Conservation (phyloP, 768 basidiomycete species). For the Fomitopsis pulvina region DNA sequence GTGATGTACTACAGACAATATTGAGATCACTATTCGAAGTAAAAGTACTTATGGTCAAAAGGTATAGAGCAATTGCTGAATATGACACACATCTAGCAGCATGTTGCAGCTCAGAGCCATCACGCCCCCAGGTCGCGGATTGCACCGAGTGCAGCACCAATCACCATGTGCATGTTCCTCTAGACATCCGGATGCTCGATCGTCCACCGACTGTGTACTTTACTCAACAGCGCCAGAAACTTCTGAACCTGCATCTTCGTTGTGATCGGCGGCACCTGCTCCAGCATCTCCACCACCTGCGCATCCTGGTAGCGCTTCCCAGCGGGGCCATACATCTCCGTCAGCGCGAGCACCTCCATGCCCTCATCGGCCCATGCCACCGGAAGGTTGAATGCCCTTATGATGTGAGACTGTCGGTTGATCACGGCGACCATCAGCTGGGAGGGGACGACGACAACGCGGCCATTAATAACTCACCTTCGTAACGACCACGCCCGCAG, state of each 20-base stretch:
- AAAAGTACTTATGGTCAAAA: too few species aligned
- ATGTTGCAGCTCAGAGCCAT: too few species aligned
- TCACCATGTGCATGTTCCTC: too few species aligned
- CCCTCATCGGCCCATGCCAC: constrained; percentile 39
- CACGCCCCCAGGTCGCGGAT: too few species aligned
- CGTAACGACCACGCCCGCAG: constrained; percentile 31
- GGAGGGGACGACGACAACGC: background rate
- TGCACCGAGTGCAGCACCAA: too few species aligned
- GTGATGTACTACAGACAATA: too few species aligned
- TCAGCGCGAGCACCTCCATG: constrained; percentile 42
- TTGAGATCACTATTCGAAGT: too few species aligned
- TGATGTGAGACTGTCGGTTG: constrained; percentile 42
- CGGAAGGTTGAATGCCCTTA: constrained; percentile 42
- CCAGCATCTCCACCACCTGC: constrained; percentile 42
- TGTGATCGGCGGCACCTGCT: constrained; percentile 36
- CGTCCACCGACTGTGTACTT: constrained; percentile 41
- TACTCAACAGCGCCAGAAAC: constrained; percentile 42
- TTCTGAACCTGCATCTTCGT: constrained; percentile 42
- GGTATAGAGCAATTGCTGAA: too few species aligned
- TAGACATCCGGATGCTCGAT: constrained; percentile 22
- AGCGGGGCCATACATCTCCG: constrained; percentile 49
- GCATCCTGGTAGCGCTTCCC: constrained; percentile 44
- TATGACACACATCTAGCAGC: too few species aligned
- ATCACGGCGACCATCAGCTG: constrained; percentile 1
- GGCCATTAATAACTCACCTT: constrained; percentile 30